Conservation (phyloP, 2,329 filamentous ascomycete genomes). For the Botryotinia convoluta region DNA sequence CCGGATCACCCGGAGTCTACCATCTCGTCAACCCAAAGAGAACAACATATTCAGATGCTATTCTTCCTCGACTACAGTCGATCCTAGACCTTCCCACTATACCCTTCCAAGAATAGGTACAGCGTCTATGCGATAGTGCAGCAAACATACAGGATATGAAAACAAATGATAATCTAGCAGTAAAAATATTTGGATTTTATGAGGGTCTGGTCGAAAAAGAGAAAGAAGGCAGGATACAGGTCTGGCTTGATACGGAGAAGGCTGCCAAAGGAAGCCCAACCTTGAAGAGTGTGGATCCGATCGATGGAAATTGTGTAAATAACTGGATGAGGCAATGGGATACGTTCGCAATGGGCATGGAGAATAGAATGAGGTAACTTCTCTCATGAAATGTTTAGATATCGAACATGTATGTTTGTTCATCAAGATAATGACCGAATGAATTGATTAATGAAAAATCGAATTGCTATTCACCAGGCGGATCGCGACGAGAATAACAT, state of each 20-base stretch:
- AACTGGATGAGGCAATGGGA: slow-evolving; percentile 8
- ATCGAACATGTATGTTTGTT: no score
- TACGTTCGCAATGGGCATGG: neutral
- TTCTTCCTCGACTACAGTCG: neutral
- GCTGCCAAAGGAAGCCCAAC: neutral
- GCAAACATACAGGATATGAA: neutral
- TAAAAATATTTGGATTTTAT: slow-evolving; percentile 4
- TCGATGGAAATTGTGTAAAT: neutral
- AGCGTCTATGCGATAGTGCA: neutral
- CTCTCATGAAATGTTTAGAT: neutral
- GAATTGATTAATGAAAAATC: no score
- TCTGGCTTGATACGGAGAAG: slow-evolving; percentile 2
- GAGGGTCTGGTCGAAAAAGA: neutral
- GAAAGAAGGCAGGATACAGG: neutral
- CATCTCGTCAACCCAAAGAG: slow-evolving; percentile 5
- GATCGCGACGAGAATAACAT: neutral
- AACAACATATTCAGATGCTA: neutral
- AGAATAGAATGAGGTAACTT: neutral
- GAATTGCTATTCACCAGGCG: neutral
- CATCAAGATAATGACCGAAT: no score
- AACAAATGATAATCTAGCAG: neutral
- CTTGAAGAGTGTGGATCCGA: neutral
- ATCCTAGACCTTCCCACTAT: neutral
- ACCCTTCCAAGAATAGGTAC: neutral
- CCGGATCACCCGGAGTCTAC: neutral